Conservation (phyloP, 805 yeast species). For the Priceomyces fermenticarens region DNA sequence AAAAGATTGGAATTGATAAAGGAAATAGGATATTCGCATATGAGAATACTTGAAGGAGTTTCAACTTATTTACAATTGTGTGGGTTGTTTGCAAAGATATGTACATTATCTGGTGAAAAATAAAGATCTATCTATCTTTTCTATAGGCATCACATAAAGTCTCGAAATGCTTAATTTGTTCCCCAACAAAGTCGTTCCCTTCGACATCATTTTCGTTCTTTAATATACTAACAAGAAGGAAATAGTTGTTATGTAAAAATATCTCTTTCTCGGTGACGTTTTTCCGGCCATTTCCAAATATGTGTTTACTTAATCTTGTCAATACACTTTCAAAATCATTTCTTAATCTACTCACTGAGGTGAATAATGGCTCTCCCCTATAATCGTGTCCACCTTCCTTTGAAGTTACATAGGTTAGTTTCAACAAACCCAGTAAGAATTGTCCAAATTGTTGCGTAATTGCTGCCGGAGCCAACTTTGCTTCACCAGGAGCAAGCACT, state of each 20-base stretch:
- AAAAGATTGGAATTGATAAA: conserved; percentile 72
- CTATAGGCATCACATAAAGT: conserved; percentile 39
- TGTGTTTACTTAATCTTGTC: conserved; percentile 60
- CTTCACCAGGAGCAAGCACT: conserved; percentile 24
- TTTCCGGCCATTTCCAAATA: conserved; percentile 26
- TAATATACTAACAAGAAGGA: conserved; percentile 57
- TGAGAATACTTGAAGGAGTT: conserved; percentile 92
- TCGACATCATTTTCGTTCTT: conserved; percentile 30
- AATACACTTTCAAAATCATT: conserved; percentile 77
- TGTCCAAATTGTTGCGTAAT: conserved; percentile 80
- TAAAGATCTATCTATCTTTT: conserved; percentile 4
- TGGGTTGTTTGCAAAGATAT: conserved; percentile 68
- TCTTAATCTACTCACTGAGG: conserved; percentile 64
- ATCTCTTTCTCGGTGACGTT: conserved; percentile 55
- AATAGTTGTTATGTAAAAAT: conserved; percentile 72
- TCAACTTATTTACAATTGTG: conserved; percentile 81
- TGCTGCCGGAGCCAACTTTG: conserved; percentile 43
- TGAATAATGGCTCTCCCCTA: conserved; percentile 67
- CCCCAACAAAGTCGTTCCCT: conserved; percentile 24
- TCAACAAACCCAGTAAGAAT: conserved; percentile 66
- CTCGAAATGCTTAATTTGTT: conserved; percentile 38
- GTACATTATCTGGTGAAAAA: conserved; percentile 18
- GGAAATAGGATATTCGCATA: conserved; percentile 87
- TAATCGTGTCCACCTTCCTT: conserved; percentile 21
- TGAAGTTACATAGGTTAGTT: conserved; percentile 36